phyloP scores from a whole-genome alignment of 805 yeast species.

The Kregervanrija delftensis region DNA sequence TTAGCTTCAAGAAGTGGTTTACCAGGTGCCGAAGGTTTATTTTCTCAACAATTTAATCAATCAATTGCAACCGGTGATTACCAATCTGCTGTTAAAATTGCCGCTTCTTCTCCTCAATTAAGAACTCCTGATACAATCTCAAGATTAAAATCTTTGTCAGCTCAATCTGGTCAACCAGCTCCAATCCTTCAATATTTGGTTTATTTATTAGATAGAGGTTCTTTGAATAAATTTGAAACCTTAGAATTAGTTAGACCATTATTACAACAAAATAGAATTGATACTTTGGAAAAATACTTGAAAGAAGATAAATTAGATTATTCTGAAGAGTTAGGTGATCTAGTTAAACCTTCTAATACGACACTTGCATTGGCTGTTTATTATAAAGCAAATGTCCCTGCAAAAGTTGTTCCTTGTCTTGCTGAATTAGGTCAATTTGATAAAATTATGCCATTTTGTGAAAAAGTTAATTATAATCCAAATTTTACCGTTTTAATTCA shows the following conservation, averaged over 20 bases:
- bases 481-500: constrained; percentile 87
- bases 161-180: constrained; percentile 90
- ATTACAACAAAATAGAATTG: constrained; percentile 89
- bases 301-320: constrained; percentile 89
- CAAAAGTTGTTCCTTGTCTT: constrained; percentile 83
- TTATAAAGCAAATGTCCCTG: constrained; percentile 71
- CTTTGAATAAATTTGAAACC: constrained; percentile 87
- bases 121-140: constrained; percentile 93
- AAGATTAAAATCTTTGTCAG: constrained; percentile 82
- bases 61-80: constrained; percentile 81
- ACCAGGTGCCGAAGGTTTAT: constrained; percentile 93
- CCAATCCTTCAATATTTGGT: constrained; percentile 92
- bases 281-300: constrained; percentile 91
- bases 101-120: constrained; percentile 88
- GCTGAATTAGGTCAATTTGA: constrained; percentile 97
- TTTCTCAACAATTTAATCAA: constrained; percentile 85
- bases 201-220: constrained; percentile 84
- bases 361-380: constrained; percentile 88
- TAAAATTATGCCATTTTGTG: constrained; percentile 89
- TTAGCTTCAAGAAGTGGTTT: constrained; percentile 93
- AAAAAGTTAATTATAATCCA: constrained; percentile 82
- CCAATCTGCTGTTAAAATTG: constrained; percentile 89
- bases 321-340: constrained; percentile 97
- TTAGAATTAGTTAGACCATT: constrained; percentile 94
- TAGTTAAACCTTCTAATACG: constrained; percentile 81